These are phyloP conservation scores for Parathielavia hyrcaniae DNA, from an alignment of 495 filamentous ascomycete genomes.

Conservation along the genomic window DNA sequence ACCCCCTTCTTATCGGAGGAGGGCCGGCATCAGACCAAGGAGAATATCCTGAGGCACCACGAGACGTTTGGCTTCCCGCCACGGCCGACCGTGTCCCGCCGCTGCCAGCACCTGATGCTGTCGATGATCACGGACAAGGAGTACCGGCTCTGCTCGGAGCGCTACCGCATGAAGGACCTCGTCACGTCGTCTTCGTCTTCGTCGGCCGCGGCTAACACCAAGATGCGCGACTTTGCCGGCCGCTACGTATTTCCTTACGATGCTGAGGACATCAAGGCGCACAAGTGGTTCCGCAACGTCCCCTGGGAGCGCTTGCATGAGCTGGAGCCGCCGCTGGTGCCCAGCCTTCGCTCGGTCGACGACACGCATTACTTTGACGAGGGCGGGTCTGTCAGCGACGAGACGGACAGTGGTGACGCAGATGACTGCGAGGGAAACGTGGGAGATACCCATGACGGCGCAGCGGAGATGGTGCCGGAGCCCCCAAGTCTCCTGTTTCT, in stretches of 20 bases:
- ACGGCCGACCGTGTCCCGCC: slow-evolving; percentile 51
- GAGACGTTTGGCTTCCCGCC: slow-evolving; percentile 57
- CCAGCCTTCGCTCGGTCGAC: slow-evolving; percentile 59
- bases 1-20: slow-evolving; percentile 84
- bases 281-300: slow-evolving; percentile 65
- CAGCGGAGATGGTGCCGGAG: neutral
- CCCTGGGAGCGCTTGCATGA: slow-evolving; percentile 64
- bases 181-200: slow-evolving; percentile 25
- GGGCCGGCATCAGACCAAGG: slow-evolving; percentile 66
- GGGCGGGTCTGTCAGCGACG: slow-evolving; percentile 58
- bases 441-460: neutral
- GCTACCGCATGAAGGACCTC: slow-evolving; percentile 61
- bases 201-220: slow-evolving; percentile 12
- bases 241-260: slow-evolving; percentile 71
- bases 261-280: slow-evolving; percentile 69
- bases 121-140: slow-evolving; percentile 73
- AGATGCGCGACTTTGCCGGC: slow-evolving; percentile 32
- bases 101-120: slow-evolving; percentile 67
- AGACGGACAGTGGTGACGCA: slow-evolving; percentile 40
- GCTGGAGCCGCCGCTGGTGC: slow-evolving; percentile 67
- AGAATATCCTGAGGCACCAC: slow-evolving; percentile 59
- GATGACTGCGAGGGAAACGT: slow-evolving; percentile 18
- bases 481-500: neutral
- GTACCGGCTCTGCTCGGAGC: slow-evolving; percentile 62
- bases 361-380: slow-evolving; percentile 91